Evolutionary conservation across 2,329 filamentous ascomycete species (phyloP), one percentile per base, ranked within the genome.

Genomic region (Cytospora mali): DNA sequence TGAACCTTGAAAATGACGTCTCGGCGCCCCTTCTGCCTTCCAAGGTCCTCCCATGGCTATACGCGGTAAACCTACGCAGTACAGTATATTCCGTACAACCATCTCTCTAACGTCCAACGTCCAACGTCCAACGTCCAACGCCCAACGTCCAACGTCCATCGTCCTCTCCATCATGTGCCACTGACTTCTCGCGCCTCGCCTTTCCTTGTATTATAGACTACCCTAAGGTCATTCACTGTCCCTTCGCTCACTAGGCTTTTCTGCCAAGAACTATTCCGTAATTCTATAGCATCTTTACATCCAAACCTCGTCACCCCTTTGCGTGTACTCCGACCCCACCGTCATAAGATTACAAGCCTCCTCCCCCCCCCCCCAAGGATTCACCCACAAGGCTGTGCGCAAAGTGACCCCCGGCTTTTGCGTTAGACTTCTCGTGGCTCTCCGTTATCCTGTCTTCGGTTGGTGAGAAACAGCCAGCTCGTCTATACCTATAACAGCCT

Each of bases 281-380:
- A 23, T 42, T 27, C 28, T 31, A 46, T 11, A 53, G 33, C 57
- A 42, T 56, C 13, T 11, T 50, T 42, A 31, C 46, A 13, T 11
- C n/a, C n/a, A 48, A n/a, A 39, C 58, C 42, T 61, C 58, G 58
- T 51, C 28, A 42, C 31, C 61, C 31, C 35, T 33, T n/a, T 35
- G 62, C 67, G 46, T 62, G 63, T 46, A 64, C 16, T 39, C 35
- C 56, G 9, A 29, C 21, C 18, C n/a, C 50, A 18, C 50, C 18
- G 53, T 35, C 33, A 21, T 39, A 33, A 46, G 42, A 33, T 50
- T 25, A 3, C n/a, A 46, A 21, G 11, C 39, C 35, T 31, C n/a
- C 11, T 3, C n/a, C n/a, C 11, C 3, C n/a, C 18, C 46, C 54
- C 56, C 57, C 35, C 25, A 28, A 39, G 21, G 50, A 46, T 49